These are phyloP conservation scores for Bromus sterilis DNA, from an alignment of 176 grass and related monocot species.

Conservation along the genomic window DNA sequence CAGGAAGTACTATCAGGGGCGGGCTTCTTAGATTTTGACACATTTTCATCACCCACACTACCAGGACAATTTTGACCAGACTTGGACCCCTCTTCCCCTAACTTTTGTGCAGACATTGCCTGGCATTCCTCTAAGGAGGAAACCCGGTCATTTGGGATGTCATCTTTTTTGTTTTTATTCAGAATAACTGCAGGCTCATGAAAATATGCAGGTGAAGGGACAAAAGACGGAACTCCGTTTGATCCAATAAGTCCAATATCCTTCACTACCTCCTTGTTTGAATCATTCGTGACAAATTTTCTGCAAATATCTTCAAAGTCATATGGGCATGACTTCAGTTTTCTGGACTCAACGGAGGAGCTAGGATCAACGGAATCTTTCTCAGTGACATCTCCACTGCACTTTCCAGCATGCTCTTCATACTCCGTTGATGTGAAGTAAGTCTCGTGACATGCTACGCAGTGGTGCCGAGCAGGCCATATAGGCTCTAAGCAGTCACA, in stretches of 20 bases:
- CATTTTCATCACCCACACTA: slow-evolving; percentile 33
- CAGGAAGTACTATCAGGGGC: slow-evolving; percentile 21
- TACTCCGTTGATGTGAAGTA: slow-evolving; percentile 47
- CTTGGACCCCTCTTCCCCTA: slow-evolving; percentile 25
- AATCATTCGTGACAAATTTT: slow-evolving; percentile 62
- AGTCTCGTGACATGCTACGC: slow-evolving; percentile 75
- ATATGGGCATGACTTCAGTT: slow-evolving; percentile 58
- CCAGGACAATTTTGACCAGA: slow-evolving; percentile 29
- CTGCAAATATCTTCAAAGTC: slow-evolving; percentile 83
- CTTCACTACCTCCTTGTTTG: slow-evolving; percentile 69
- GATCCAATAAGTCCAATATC: slow-evolving; percentile 77
- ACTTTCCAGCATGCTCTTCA: slow-evolving; percentile 77
- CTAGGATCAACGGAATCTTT: slow-evolving; percentile 29
- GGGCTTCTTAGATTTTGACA: slow-evolving; percentile 33
- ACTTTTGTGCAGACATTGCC: slow-evolving; percentile 23
- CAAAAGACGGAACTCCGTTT: slow-evolving; percentile 75
- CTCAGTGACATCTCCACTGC: slow-evolving; percentile 39
- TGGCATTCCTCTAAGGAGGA: slow-evolving; percentile 34
- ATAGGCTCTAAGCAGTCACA: slow-evolving; percentile 85
- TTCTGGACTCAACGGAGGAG: slow-evolving; percentile 22
- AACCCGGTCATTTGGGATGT: slow-evolving; percentile 29
- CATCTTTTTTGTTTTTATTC: slow-evolving; percentile 38
- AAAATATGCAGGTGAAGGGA: slow-evolving; percentile 49
- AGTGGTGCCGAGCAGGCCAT: slow-evolving; percentile 79
- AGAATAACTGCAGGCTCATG: slow-evolving; percentile 51